A percentile compares a stretch with the other conserved stretches of the same genome.
Conservation (phyloP, 106 monocot genomes). For the Iris macrosiphon region DNA sequence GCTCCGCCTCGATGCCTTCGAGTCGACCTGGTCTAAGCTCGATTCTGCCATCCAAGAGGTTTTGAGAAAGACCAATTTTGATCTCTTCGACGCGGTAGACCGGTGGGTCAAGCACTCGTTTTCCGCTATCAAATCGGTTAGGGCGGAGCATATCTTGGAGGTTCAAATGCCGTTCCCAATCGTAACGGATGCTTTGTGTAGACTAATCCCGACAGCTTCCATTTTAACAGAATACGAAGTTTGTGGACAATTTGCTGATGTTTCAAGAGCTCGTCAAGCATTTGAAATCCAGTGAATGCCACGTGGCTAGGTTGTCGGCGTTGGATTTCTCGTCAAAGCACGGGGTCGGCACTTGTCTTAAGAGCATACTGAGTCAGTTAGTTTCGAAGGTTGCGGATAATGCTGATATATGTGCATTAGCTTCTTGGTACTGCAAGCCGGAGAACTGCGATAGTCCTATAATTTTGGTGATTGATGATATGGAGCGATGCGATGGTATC, state of each 20-base stretch:
- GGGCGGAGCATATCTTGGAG: slow-evolving; percentile 6
- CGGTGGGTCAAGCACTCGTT: slow-evolving; percentile 65
- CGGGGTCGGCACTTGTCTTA: slow-evolving; percentile 54
- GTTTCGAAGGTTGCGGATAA: slow-evolving; percentile 43
- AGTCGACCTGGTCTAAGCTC: slow-evolving; percentile 18
- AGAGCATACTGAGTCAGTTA: slow-evolving; percentile 63
- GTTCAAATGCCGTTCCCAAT: slow-evolving; percentile 54
- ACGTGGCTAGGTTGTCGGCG: slow-evolving; percentile 57
- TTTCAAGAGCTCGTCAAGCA: slow-evolving; percentile 68
- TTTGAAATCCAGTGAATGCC: slow-evolving; percentile 56
- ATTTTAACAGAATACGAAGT: slow-evolving; percentile 77
- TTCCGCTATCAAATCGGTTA: slow-evolving; percentile 22
- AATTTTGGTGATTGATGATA: slow-evolving; percentile 79
- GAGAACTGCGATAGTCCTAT: slow-evolving; percentile 60
- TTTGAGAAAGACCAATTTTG: slow-evolving; percentile 45
- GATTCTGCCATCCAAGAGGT: slow-evolving; percentile 37
- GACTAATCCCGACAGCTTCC: slow-evolving; percentile 56
- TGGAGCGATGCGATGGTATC: slow-evolving; percentile 56
- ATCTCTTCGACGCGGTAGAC: slow-evolving; percentile 50
- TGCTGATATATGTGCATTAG: slow-evolving; percentile 53
- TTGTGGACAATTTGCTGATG: slow-evolving; percentile 62
- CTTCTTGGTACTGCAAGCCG: slow-evolving; percentile 70
- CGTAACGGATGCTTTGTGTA: slow-evolving; percentile 37
- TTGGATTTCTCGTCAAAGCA: slow-evolving; percentile 55
- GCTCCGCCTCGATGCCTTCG: slow-evolving; percentile 15